These are phyloP conservation scores for Prunus mongolica DNA, from an alignment of 306 rosid species.

Conservation along the genomic window DNA sequence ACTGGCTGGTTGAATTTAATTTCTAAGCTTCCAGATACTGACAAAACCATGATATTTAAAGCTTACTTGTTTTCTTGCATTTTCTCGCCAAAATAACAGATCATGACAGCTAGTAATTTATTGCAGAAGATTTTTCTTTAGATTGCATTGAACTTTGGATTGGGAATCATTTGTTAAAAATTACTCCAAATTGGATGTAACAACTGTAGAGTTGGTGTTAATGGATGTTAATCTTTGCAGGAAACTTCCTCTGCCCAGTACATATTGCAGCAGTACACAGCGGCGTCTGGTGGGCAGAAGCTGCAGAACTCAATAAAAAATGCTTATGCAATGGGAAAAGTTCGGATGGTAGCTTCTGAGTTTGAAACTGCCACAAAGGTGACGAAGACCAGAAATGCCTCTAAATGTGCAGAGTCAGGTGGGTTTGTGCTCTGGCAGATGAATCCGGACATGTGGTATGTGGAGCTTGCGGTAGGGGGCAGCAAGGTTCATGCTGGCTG, in stretches of 20 bases:
- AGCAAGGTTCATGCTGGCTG: constrained; percentile 97
- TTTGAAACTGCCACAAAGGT: constrained; percentile 89
- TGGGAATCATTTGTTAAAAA: background rate
- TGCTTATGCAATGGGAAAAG: constrained; percentile 97
- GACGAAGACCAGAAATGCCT: constrained; percentile 59
- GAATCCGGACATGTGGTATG: constrained; percentile 99
- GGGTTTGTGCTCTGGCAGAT: constrained; percentile 99
- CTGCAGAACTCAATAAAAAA: constrained; percentile 73
- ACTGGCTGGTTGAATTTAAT: background rate
- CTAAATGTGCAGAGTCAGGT: constrained; percentile 85
- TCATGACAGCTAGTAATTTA: constrained; percentile 2
- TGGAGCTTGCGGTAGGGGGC: constrained; percentile 94
- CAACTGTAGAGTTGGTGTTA: background rate
- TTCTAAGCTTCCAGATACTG: background rate
- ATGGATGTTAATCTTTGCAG: constrained; percentile 35
- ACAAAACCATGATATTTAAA: background rate
- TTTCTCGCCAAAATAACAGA: constrained; percentile 9
- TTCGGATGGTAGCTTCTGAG: constrained; percentile 94
- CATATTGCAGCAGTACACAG: constrained; percentile 93
- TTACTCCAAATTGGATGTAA: background rate
- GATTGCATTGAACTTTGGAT: background rate
- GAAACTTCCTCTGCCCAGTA: constrained; percentile 98
- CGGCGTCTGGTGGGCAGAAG: constrained; percentile 93
- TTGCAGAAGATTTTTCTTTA: background rate
- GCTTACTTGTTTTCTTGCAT: background rate